Percentiles rank a stretch among this genome's conserved stretches.
These are phyloP conservation scores for Megacollybia platyphylla DNA, from an alignment of 1,284 basidiomycete species.

Conservation along the genomic window DNA sequence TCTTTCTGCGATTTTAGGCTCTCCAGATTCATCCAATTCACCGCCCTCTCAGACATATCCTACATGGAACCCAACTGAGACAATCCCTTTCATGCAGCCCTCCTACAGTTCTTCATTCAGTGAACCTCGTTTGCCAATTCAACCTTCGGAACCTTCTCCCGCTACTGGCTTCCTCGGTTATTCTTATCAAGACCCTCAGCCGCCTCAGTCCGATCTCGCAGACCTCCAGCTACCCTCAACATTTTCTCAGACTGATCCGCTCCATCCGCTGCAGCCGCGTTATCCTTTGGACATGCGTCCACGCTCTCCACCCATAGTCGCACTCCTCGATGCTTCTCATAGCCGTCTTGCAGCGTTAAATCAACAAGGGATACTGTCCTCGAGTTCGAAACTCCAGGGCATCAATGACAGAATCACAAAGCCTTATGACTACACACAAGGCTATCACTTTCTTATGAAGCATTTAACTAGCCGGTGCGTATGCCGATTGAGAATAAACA, in stretches of 20 bases:
- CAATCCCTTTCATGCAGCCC: slow-evolving; percentile 28
- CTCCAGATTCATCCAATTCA: slow-evolving; percentile 36
- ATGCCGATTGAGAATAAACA: slow-evolving; percentile 16
- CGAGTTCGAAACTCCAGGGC: slow-evolving; percentile 34
- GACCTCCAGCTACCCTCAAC: slow-evolving; percentile 18
- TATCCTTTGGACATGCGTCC: slow-evolving; percentile 32
- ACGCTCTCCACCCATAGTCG: slow-evolving; percentile 22
- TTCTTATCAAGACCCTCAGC: slow-evolving; percentile 11
- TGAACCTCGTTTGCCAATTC: slow-evolving; percentile 24
- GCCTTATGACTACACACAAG: slow-evolving; percentile 87
- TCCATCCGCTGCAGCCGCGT: slow-evolving; percentile 34
- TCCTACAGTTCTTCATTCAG: slow-evolving; percentile 18
- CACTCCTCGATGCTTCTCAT: slow-evolving; percentile 20
- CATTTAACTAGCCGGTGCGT: slow-evolving; percentile 75
- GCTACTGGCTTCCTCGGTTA: slow-evolving; percentile 11
- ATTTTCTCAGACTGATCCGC: slow-evolving; percentile 16
- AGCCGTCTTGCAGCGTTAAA: slow-evolving; percentile 29
- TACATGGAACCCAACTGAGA: slow-evolving; percentile 26
- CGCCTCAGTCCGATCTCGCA: slow-evolving; percentile 10
- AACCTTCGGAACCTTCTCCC: slow-evolving; percentile 21
- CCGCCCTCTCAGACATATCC: slow-evolving; percentile 28
- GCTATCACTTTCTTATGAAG: slow-evolving; percentile 91
- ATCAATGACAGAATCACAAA: slow-evolving; percentile 69
- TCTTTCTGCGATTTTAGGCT: slow-evolving; percentile 79
- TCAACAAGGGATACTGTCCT: slow-evolving; percentile 16